Evolutionary conservation across 2,329 filamentous ascomycete species (phyloP), one percentile per base, ranked within the genome.

Genomic region (Geosmithia morbida): DNA sequence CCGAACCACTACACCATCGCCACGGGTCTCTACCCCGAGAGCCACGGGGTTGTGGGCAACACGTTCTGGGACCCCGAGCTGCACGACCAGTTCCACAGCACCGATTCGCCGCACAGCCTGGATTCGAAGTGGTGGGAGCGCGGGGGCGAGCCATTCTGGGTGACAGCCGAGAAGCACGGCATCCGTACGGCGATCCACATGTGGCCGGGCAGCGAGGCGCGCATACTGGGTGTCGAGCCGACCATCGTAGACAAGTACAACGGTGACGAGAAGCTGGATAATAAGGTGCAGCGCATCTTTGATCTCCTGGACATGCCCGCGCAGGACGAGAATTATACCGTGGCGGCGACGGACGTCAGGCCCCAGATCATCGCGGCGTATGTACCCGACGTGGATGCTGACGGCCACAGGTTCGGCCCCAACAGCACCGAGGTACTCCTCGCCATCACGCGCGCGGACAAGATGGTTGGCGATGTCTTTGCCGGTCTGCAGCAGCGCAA

Each of bases 161-260:
- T 84, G 22, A 94, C 90, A 1, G 90, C 90, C 5, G 92, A 97
- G 67, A 78, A 77, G 49, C 83, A 87, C 54, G 84, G 84, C 6
- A 71, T 94, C 30, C 77, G 78, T 48, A 80, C 82, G 29, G 92
- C 87, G 1, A 80, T 98, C 22, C 92, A 98, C 61, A 98, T 98
- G 92, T 98, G 92, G 92, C 92, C 92, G 1, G 92, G 92, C 2
- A 94, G 86, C 42, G 92, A 98, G 66, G 89, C 89, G 6, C 82
- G 87, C 60, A 84, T 94, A 51, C 72, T 79, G 13, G 70, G 74
- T n/a, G 69, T 81, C 17, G 81, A 89, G 52, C 87, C 89, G 2
- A 81, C 79, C 10, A 87, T 87, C 57, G 62, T 97, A 45, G 92
- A 97, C 66, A 83, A 80, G 56, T 98, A 77, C 66, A 90, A 95